phyloP scores from a whole-genome alignment of 148 eudicot genomes.

The Camellia sinensis region DNA sequence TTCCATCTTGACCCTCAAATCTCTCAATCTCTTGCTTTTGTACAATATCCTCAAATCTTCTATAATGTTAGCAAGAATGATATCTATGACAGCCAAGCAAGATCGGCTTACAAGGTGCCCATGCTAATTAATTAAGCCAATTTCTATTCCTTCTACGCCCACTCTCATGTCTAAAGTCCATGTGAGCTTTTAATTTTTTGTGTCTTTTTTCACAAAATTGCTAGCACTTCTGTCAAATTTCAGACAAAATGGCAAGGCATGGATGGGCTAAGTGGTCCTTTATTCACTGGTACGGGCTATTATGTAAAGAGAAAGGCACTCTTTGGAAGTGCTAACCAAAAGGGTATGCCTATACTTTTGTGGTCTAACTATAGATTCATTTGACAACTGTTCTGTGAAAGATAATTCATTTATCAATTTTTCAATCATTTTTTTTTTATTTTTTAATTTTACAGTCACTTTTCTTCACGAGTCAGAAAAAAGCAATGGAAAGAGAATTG shows the following conservation, averaged over 20 bases:
- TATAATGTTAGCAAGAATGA: constrained; percentile 43
- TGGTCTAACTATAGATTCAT: neutral
- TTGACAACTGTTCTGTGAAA: neutral
- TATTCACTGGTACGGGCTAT: constrained; percentile 53
- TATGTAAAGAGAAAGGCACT: constrained; percentile 61
- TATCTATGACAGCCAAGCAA: constrained; percentile 54
- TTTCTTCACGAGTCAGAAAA: no score
- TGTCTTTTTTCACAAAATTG: no score
- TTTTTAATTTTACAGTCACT: no score
- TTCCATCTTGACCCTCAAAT: constrained; percentile 56
- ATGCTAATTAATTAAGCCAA: no score
- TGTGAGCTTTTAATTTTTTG: no score
- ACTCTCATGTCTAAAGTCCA: no score
- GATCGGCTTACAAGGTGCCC: constrained; percentile 27
- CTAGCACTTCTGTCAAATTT: neutral
- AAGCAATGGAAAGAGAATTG: no score
- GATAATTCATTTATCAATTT: neutral
- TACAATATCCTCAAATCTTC: constrained; percentile 67
- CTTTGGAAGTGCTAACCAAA: constrained; percentile 22
- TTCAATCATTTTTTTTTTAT: neutral
- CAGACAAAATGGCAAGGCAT: constrained; percentile 44
- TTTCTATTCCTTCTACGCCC: no score
- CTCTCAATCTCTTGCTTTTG: constrained; percentile 47
- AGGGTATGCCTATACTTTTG: constrained; percentile 1
- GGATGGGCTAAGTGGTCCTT: constrained; percentile 59